Conservation (phyloP, 495 filamentous ascomycete genomes). For the Annulohypoxylon bovei region DNA sequence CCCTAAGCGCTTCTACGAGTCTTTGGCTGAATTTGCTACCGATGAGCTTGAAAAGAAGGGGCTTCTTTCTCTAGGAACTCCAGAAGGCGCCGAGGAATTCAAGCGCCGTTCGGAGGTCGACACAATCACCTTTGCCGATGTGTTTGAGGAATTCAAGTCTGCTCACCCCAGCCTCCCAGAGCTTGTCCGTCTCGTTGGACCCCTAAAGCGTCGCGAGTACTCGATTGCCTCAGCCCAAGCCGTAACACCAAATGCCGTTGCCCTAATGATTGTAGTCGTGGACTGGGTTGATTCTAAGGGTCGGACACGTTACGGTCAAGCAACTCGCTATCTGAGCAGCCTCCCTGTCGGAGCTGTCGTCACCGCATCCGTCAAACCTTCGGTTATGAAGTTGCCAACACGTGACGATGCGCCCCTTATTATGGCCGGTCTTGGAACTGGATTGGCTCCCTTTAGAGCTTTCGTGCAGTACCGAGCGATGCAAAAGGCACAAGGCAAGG, state of each 20-base stretch:
- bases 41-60: conserved; percentile 84
- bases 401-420: conserved; percentile 89
- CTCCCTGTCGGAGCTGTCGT: conserved; percentile 78
- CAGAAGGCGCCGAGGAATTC: conserved; percentile 92
- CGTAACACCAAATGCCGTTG: conserved; percentile 83
- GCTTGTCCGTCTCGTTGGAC: conserved; percentile 85
- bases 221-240: conserved; percentile 96
- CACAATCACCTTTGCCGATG: conserved; percentile 90
- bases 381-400: conserved; percentile 92
- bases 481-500: conserved; percentile 93
- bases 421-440: conserved; percentile 99
- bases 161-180: conserved; percentile 92
- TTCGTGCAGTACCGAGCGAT: conserved; percentile 98
- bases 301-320: conserved; percentile 90
- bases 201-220: conserved; percentile 96
- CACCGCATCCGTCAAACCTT: conserved; percentile 94
- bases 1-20: conserved; percentile 96
- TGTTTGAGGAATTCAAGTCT: conserved; percentile 86
- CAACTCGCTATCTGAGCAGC: conserved; percentile 84
- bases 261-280: conserved; percentile 98
- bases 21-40: conserved; percentile 84
- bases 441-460: conserved; percentile 95
- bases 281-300: conserved; percentile 90
- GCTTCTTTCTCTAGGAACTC: conserved; percentile 77
- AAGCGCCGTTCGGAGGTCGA: conserved; percentile 94